Conservation (phyloP, 2,329 filamentous ascomycete genomes). For the Ophiostoma pallidulum region DNA sequence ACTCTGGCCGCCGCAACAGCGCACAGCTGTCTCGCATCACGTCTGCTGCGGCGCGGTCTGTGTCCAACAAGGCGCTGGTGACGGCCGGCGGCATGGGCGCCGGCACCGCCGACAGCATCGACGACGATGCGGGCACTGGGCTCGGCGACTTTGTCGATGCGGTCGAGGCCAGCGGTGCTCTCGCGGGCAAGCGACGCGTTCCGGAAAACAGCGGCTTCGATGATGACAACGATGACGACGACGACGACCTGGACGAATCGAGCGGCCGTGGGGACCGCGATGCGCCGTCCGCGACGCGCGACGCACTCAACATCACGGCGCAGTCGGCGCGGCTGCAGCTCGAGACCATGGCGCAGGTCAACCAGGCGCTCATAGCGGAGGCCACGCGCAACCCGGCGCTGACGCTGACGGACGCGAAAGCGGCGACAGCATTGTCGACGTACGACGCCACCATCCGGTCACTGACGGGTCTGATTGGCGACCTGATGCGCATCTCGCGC, state of each 20-base stretch:
- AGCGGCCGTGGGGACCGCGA: constrained; percentile 60
- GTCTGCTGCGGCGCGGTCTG: constrained; percentile 27
- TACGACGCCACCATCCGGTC: constrained; percentile 88
- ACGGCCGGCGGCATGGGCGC: constrained; percentile 29
- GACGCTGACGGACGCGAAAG: constrained; percentile 64
- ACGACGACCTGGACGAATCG: constrained; percentile 71
- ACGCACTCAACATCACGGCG: constrained; percentile 93
- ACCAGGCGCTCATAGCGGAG: constrained; percentile 68
- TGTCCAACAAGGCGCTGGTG: constrained; percentile 21
- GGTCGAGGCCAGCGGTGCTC: not conserved
- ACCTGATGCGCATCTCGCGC: constrained; percentile 82
- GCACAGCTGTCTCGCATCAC: constrained; percentile 35
- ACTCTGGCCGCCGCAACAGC: constrained; percentile 27
- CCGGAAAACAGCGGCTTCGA: constrained; percentile 15
- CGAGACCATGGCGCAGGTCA: constrained; percentile 79
- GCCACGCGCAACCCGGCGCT: constrained; percentile 59
- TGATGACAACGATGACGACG: constrained; percentile 50
- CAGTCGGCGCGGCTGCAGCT: constrained; percentile 90
- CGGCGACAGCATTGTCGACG: constrained; percentile 67
- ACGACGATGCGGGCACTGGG: constrained; percentile 31
- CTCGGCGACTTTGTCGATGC: constrained; percentile 19
- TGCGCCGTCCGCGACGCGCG: constrained; percentile 65
- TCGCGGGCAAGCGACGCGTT: not conserved
- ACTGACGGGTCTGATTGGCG: constrained; percentile 72
- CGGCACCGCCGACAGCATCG: constrained; percentile 39